A percentile compares a stretch with the other conserved stretches of the same genome.
These are phyloP conservation scores for Umbilicus rupestris DNA, from an alignment of 164 flowering plant genomes.

Conservation along the genomic window DNA sequence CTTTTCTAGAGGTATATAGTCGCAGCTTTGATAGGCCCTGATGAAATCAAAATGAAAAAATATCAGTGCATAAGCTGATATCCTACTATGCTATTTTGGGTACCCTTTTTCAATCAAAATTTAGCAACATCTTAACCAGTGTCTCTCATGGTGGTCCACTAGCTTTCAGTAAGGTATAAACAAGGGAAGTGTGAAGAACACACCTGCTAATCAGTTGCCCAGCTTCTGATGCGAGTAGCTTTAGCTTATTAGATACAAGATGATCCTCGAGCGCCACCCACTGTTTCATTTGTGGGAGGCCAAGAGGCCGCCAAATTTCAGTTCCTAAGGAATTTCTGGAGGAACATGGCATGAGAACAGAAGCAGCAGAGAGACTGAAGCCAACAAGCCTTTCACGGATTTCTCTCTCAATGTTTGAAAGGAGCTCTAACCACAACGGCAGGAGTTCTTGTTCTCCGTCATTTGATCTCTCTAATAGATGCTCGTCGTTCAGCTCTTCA, in stretches of 20 bases:
- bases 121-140: too few species aligned
- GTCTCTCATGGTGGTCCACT: too few species aligned
- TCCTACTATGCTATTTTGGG: too few species aligned
- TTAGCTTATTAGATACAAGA: slow-evolving; percentile 26
- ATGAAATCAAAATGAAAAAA: too few species aligned
- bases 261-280: slow-evolving; percentile 46
- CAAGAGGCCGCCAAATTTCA: slow-evolving; percentile 49
- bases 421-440: slow-evolving; percentile 42
- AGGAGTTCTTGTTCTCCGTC: slow-evolving; percentile 25
- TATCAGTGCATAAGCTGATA: too few species aligned
- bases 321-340: slow-evolving; percentile 10
- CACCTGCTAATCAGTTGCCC: slow-evolving; percentile 34
- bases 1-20: slow-evolving; percentile 33
- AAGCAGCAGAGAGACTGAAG: slow-evolving; percentile 36
- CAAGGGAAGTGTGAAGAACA: neutral
- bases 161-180: too few species aligned
- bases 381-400: slow-evolving; percentile 67
- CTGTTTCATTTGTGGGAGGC: slow-evolving; percentile 64
- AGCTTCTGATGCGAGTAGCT: slow-evolving; percentile 36
- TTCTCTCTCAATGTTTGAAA: slow-evolving; percentile 49
- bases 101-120: too few species aligned
- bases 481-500: slow-evolving; percentile 19
- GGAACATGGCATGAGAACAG: slow-evolving; percentile 18
- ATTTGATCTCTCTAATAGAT: slow-evolving; percentile 13
- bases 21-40: slow-evolving; percentile 25